Evolutionary conservation across 306 rosid genomes (phyloP).

Genomic region (Sicyos baderoa): DNA sequence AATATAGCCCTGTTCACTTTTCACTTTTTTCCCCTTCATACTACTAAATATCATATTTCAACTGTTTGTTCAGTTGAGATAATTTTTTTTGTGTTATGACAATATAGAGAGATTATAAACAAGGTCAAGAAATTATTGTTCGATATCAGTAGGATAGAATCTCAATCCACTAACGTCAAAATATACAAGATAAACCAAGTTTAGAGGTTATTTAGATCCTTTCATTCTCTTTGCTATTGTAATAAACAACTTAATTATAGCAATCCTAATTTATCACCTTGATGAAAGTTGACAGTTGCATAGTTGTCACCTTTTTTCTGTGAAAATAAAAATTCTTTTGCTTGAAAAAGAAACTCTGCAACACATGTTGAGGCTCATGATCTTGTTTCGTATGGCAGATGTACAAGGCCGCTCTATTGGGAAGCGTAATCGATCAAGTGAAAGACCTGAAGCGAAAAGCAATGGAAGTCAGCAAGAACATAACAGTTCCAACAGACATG

Average conservation of each 20-base stretch:
- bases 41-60: not conserved
- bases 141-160: too few relatives aligned
- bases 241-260: too few relatives aligned
- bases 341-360: not conserved
- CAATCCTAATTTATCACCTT: not conserved
- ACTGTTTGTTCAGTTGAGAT: not conserved
- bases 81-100: too few relatives aligned
- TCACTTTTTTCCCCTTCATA: not conserved
- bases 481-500: slow-evolving; percentile 62
- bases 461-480: slow-evolving; percentile 44
- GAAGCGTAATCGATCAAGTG: slow-evolving; percentile 82
- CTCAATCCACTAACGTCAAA: too few relatives aligned
- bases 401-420: slow-evolving; percentile 94
- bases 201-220: too few relatives aligned
- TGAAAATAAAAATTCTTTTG: not conserved
- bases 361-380: not conserved
- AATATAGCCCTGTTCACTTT: not conserved
- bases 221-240: too few relatives aligned
- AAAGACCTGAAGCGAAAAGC: slow-evolving; percentile 89
- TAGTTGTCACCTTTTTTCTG: not conserved
- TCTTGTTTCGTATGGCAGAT: slow-evolving; percentile 38
- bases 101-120: too few relatives aligned
- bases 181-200: too few relatives aligned
- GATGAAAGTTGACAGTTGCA: not conserved
- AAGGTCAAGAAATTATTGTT: too few relatives aligned